A percentile compares a stretch with the other conserved stretches of the same genome.
Conservation (phyloP, 371 early-diverging fungal species). For the Entomophthora muscae region DNA sequence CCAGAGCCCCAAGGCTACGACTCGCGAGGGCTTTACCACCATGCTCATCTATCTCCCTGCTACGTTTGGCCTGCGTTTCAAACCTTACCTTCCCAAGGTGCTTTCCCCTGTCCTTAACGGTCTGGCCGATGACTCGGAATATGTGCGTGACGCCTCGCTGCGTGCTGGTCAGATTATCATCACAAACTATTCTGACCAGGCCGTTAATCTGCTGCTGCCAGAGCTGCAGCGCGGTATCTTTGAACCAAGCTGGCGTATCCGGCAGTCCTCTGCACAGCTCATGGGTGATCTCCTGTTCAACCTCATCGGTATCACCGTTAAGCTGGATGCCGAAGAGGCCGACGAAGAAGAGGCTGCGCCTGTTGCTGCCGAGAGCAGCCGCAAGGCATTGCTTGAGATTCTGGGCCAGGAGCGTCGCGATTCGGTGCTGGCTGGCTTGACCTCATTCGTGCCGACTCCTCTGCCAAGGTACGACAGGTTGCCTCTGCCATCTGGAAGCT, state of each 20-base stretch:
- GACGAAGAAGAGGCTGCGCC: constrained; percentile 29
- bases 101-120: constrained; percentile 78
- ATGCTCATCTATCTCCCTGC: constrained; percentile 88
- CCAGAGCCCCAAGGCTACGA: constrained; percentile 45
- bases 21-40: constrained; percentile 93
- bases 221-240: constrained; percentile 80
- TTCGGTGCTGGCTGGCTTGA: constrained; percentile 75
- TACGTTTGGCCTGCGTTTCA: constrained; percentile 80
- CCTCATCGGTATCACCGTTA: constrained; percentile 67
- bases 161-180: constrained; percentile 88
- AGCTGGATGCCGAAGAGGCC: constrained; percentile 26
- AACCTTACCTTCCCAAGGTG: constrained; percentile 68
- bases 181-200: constrained; percentile 66
- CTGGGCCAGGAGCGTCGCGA: constrained; percentile 79
- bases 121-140: constrained; percentile 89
- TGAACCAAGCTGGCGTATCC: constrained; percentile 87
- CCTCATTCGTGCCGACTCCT: constrained; percentile 67
- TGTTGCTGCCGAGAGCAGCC: constrained; percentile 38
- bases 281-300: constrained; percentile 87
- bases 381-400: constrained; percentile 56
- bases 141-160: constrained; percentile 81
- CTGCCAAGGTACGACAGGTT: constrained; percentile 76
- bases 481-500: constrained; percentile 87
- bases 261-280: constrained; percentile 84
- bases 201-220: constrained; percentile 78